Percentiles rank a stretch among this genome's conserved stretches.
These are phyloP conservation scores for Pythium vanterpoolii DNA, from an alignment of 352 stramenopile genomes.

Conservation along the genomic window DNA sequence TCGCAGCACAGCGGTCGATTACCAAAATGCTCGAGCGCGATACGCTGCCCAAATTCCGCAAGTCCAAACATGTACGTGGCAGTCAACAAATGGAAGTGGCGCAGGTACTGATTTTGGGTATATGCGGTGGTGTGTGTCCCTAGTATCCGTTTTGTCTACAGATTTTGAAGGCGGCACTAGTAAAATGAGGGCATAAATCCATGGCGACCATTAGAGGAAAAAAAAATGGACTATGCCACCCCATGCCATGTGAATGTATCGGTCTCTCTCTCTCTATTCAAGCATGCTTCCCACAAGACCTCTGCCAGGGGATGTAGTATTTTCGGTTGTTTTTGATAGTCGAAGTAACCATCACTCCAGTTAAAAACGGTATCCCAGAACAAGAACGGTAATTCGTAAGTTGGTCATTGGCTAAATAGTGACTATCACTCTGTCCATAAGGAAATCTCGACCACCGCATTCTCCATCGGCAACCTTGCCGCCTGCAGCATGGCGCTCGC, in stretches of 20 bases:
- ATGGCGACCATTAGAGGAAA: background rate
- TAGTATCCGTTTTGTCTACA: slow-evolving; percentile 22
- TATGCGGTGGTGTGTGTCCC: background rate
- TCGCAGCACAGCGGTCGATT: slow-evolving; percentile 57
- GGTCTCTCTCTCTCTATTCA: background rate
- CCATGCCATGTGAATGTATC: background rate
- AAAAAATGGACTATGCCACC: background rate
- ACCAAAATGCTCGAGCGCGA: slow-evolving; percentile 77
- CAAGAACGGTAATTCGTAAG: no score
- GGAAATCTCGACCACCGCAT: no score
- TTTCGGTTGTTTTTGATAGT: background rate
- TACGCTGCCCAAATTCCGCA: slow-evolving; percentile 68
- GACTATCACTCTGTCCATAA: no score
- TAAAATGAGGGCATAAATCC: slow-evolving; percentile 1
- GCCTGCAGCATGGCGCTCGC: no score
- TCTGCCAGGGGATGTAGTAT: background rate
- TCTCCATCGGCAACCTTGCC: no score
- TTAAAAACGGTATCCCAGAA: background rate
- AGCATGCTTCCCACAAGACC: background rate
- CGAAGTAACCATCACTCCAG: background rate
- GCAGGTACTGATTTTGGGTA: background rate
- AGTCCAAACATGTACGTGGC: slow-evolving; percentile 61
- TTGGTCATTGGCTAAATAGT: no score
- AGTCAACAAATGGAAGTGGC: background rate
- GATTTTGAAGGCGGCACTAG: slow-evolving; percentile 13